These are phyloP conservation scores for Ogataea philodendri DNA, from an alignment of 805 yeast species.

Conservation along the genomic window DNA sequence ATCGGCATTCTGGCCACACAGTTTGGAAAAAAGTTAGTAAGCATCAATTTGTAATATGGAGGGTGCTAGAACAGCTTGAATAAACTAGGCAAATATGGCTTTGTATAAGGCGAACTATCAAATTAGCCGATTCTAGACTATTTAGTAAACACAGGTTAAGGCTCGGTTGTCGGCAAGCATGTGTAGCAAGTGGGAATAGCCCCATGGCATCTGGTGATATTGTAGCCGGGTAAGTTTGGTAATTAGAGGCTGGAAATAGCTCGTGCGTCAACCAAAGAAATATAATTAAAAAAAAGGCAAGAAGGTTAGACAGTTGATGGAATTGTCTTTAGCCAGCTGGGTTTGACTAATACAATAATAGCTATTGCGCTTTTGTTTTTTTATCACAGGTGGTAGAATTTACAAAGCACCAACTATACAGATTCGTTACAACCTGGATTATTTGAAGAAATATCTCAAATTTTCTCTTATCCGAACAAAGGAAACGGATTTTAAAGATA, in stretches of 20 bases:
- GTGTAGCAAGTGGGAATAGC: no score
- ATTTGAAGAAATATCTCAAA: background rate
- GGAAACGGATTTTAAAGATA: background rate
- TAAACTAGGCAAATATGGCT: background rate
- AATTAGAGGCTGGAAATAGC: no score
- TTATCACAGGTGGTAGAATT: background rate
- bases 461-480: slow-evolving; percentile 1
- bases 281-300: slow-evolving; percentile 10
- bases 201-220: background rate
- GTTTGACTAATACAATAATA: slow-evolving; percentile 8
- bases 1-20: no score
- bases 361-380: background rate
- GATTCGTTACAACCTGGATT: no score
- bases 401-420: background rate
- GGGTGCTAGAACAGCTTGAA: slow-evolving; percentile 1
- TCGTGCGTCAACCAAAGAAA: slow-evolving; percentile 9
- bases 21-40: no score
- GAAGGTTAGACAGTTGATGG: slow-evolving; percentile 6
- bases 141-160: no score
- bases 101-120: no score
- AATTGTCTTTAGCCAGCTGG: slow-evolving; percentile 14
- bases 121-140: no score
- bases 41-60: slow-evolving; percentile 9
- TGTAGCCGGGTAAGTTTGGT: slow-evolving; percentile 11
- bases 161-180: no score